Percentiles rank a stretch among this genome's conserved stretches.
Evolutionary conservation across 257 asterid species (phyloP).

Genomic region (Rhazya stricta): DNA sequence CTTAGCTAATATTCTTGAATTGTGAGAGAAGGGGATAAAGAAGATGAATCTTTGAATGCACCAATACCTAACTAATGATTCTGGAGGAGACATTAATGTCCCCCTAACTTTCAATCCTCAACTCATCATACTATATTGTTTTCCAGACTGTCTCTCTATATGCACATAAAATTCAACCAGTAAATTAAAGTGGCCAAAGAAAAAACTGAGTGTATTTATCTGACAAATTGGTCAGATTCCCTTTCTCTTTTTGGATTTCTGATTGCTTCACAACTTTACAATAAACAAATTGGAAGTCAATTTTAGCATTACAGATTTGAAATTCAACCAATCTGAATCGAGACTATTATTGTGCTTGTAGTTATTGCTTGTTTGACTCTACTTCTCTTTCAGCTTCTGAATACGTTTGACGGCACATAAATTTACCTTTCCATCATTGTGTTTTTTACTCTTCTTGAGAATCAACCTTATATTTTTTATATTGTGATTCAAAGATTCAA

Average conservation of each 20-base stretch:
- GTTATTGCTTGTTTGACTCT: conserved; percentile 2
- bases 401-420: background rate
- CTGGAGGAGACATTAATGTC: background rate
- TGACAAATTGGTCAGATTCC: background rate
- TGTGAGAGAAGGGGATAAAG: background rate
- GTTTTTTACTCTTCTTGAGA: background rate
- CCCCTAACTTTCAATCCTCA: conserved; percentile 1
- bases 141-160: conserved; percentile 18
- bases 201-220: background rate
- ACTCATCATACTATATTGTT: background rate
- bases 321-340: background rate
- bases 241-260: background rate
- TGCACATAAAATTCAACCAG: background rate
- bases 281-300: background rate
- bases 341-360: background rate
- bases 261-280: background rate
- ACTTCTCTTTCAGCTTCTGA: background rate
- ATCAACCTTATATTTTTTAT: background rate
- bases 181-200: background rate
- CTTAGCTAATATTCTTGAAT: conserved; percentile 14
- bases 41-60: conserved; percentile 16
- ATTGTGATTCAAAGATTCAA: background rate
- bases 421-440: background rate
- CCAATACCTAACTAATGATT: conserved; percentile 10
- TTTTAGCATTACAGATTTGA: background rate